Base-by-base conservation (phyloP, 805 yeast species). In the Myxozyma neotropica region DNA sequence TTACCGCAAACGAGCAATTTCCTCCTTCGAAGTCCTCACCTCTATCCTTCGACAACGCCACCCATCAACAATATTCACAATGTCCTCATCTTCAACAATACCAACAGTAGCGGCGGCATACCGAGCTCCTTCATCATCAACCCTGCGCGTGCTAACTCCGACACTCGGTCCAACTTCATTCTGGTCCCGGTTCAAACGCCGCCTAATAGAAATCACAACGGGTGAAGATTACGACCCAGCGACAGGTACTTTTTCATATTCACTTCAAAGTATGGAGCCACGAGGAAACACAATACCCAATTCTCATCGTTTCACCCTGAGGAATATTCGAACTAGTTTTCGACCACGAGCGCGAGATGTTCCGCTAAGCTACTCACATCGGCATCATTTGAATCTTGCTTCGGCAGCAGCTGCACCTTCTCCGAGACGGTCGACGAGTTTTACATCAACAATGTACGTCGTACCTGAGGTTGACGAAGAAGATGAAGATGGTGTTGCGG, bases 1-100 rank as follows among this genome's bases (percentile, higher is more conserved):
- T 24, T 59, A 55, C 35, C 53, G 54, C 27, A 48, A 44, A 19
- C 49, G 52, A 17, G 39, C 42, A 2, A n/a, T 58, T 10, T 58
- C 57, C 19, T 51, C 52, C 29, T 23, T 53, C 33, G 29, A 33
- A 21, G 49, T 48, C 43, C 33, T 56, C 33, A 12, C 39, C 3
- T 7, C 40, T 40, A 17, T 39, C 26, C 42, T 39, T 13, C 46
- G 44, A 8, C 53, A 36, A 19, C 44, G n/a, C 24, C 53, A 48
- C 33, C 44, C 53, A 21, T 48, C 53, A 24, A 35, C 53, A 15
- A 39, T 35, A 12, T 48, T 48, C 53, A 36, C 43, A n/a, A 36
- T 36, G 53, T 33, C 44, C 15, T 48, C 44, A 7, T n/a, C 23
- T 8, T 33, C 42, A 23, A n/a, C 42, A 7, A 17, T 29, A 6